Percentiles rank a stretch among this genome's conserved stretches.
Evolutionary conservation across 306 rosid species (phyloP).

Genomic region (Cicer chorassanicum): DNA sequence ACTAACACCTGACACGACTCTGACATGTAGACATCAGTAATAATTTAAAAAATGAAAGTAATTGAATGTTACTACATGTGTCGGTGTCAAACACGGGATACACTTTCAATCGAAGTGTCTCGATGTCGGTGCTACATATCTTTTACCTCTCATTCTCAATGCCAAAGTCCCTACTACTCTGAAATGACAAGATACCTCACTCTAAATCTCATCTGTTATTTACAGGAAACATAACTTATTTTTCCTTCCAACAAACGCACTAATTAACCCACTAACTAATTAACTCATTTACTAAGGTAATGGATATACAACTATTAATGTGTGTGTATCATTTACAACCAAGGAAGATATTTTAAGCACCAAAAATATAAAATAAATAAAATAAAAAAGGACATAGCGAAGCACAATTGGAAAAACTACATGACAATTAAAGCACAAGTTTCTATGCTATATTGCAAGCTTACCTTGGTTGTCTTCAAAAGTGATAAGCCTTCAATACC

Average conservation of each 20-base stretch:
- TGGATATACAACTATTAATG: background rate
- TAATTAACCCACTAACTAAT: background rate
- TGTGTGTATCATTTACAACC: background rate
- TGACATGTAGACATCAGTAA: no score
- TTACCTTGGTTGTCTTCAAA: conserved; percentile 85
- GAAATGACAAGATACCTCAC: background rate
- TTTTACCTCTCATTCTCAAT: background rate
- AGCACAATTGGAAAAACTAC: background rate
- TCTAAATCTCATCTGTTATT: no score
- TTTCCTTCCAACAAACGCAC: background rate
- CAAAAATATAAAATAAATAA: background rate
- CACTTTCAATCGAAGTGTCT: no score
- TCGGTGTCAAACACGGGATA: no score
- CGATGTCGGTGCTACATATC: no score
- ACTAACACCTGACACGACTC: no score
- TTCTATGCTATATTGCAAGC: conserved; percentile 35
- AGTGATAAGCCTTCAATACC: conserved; percentile 82
- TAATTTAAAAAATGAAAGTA: no score
- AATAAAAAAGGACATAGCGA: background rate
- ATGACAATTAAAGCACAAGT: conserved; percentile 8
- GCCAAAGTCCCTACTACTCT: background rate
- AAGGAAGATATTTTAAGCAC: background rate
- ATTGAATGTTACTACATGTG: no score
- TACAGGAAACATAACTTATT: no score
- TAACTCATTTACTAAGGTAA: background rate